Evolutionary conservation across 164 flowering plant species (phyloP), one percentile per base, ranked within the genome.

Genomic region (Saururus chinensis): DNA sequence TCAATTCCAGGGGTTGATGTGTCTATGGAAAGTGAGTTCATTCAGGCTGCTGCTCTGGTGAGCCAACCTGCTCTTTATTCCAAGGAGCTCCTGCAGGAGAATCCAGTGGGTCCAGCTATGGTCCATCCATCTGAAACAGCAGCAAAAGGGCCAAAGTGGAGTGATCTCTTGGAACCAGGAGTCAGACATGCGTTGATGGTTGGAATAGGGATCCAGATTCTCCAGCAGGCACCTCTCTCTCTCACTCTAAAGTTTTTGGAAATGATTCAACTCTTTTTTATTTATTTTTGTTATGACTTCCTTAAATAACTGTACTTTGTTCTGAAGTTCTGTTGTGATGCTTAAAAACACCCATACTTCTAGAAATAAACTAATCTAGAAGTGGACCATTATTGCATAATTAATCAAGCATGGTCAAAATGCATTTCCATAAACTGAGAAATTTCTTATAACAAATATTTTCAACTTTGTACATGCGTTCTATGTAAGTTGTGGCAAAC

Each of bases 1-100:
- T 83, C 87, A n/a, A 64, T 81, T 56, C 74, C 81, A 57, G 84
- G 76, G 6, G 63, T 64, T 49, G 81, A 70, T 65, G 64, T 64
- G 13, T 70, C 66, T 19, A 71, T 17, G 51, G 82, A 69, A 4
- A 70, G 77, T 23, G 81, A 78, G 48, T 73, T 22, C 56, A 54
- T 83, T 25, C 81, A 74, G 25, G 87, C 83, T 60, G 79, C 87
- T 63, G 87, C 82, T 68, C 61, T 83, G 48, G 85, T 83, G 40
- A 81, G 84, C 72, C 77, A 75, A 54, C 74, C 85, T 24, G 82
- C 79, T 41, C 80, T 83, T 20, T 78, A 73, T 58, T 71, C 83
- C 1, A 75, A 81, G 71, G 79, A 76, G 48, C 77, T 79, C 59
- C 40, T 72, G 67, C 78, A 51, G 68, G 78, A 81, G 68, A 69